Evolutionary conservation across 345 rosid species (phyloP), one percentile per base, ranked within the genome.

Genomic region (Microcos paniculata): DNA sequence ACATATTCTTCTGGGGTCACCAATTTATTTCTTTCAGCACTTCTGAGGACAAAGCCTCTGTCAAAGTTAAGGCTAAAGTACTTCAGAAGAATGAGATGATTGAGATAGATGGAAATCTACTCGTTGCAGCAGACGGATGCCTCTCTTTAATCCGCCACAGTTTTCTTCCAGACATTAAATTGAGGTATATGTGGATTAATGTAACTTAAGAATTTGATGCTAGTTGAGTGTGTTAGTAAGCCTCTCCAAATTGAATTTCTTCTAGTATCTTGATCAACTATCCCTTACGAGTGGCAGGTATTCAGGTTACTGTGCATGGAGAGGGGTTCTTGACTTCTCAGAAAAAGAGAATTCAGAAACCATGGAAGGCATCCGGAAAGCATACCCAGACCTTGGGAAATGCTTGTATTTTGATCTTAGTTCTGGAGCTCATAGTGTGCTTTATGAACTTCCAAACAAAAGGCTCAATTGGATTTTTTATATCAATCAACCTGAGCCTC

Each of bases 231-330:
- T 26, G 57, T 49, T 0, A 3, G 38, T 68, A 26, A 28, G 40
- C 28, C 30, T 9, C 30, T 46, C 13, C 51, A 46, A 24, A 24
- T 15, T 58, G 35, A 24, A 21, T 58, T 58, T 58, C 31, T 58
- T 26, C 2, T 43, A 8, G 46, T 14, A 46, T 46, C 51, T 46
- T 46, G 61, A 56, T 21, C 57, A 56, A 58, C 0, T 13, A 12
- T 58, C 15, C 33, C 63, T 12, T 23, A 4, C 0, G 0, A 13
- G 3, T 72, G 0, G 79, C 73, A 92, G 97, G 87, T 91, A 94
- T 76, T 90, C 94, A 2, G 95, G 95, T 61, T 94, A 88, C 24
- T 91, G 92, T 76, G 95, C 97, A 19, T 91, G 94, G 97, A 84
- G 94, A 85, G 94, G 98, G 52, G 83, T 92, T 78, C 87, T 87